A percentile compares a stretch with the other conserved stretches of the same genome.
Conservation (phyloP, 306 rosid genomes). For the Rubus idaeus region DNA sequence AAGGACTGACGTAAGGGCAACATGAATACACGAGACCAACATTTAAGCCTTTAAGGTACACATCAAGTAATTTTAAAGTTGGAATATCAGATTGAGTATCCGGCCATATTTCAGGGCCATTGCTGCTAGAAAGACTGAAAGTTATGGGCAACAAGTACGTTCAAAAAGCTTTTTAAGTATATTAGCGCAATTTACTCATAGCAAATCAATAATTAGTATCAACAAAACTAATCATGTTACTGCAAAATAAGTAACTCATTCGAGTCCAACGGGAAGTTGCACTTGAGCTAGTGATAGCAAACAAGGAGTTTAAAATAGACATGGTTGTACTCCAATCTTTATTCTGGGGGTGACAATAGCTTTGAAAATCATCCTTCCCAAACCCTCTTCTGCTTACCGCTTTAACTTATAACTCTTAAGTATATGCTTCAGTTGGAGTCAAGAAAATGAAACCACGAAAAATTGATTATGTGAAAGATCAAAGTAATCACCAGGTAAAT, state of each 20-base stretch:
- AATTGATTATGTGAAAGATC: background rate
- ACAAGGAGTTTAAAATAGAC: background rate
- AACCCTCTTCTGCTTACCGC: background rate
- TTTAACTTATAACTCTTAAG: background rate
- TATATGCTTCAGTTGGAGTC: background rate
- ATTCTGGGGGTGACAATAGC: background rate
- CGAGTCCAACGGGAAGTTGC: background rate
- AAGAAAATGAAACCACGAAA: background rate
- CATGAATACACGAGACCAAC: background rate
- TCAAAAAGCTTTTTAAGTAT: background rate
- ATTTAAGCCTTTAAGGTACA: background rate
- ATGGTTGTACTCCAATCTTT: too few species aligned
- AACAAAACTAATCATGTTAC: background rate
- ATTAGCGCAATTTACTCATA: background rate
- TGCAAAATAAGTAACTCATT: background rate
- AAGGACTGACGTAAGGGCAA: background rate
- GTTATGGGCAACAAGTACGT: background rate
- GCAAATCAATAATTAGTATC: background rate
- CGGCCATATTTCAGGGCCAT: background rate
- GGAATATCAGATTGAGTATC: background rate
- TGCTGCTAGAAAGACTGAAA: background rate
- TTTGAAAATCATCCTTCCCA: background rate
- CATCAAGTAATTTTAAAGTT: background rate
- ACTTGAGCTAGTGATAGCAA: background rate
- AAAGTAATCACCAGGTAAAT: slow-evolving; percentile 5